Conservation (phyloP, 257 asterid genomes). For the Rauvolfia tetraphylla region DNA sequence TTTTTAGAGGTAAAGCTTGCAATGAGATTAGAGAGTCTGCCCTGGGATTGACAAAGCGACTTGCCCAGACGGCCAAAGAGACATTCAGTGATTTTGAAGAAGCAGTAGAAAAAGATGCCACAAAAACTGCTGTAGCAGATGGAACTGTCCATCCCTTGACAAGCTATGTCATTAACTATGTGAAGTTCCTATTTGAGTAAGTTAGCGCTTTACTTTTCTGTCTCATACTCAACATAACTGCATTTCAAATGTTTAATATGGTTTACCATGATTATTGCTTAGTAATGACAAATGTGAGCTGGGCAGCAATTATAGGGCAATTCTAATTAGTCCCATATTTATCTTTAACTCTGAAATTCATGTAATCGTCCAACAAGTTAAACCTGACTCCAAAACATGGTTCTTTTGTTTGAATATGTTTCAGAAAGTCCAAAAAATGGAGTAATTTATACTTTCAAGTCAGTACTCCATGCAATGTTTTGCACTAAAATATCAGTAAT, state of each 20-base stretch:
- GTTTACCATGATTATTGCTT: neutral
- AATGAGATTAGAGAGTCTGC: constrained; percentile 87
- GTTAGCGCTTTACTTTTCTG: constrained; percentile 22
- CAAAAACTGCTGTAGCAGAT: constrained; percentile 96
- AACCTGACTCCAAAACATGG: neutral
- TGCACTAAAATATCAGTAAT: neutral
- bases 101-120: constrained; percentile 99
- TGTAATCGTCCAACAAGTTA: neutral
- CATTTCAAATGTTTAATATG: neutral
- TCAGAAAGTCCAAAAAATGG: neutral
- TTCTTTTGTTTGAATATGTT: neutral
- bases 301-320: neutral
- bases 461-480: neutral
- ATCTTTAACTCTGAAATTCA: neutral
- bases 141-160: constrained; percentile 99
- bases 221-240: neutral
- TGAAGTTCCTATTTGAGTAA: constrained; percentile 96
- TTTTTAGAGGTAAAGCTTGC: constrained; percentile 90
- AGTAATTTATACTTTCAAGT: neutral
- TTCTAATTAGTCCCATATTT: neutral
- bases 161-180: constrained; percentile 97
- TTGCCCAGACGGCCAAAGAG: constrained; percentile 95
- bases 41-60: constrained; percentile 89
- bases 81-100: constrained; percentile 97
- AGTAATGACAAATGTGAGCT: neutral